A percentile compares a stretch with the other conserved stretches of the same genome.
Evolutionary conservation across 2,329 filamentous ascomycete species (phyloP).

Genomic region (Calonectria montana): DNA sequence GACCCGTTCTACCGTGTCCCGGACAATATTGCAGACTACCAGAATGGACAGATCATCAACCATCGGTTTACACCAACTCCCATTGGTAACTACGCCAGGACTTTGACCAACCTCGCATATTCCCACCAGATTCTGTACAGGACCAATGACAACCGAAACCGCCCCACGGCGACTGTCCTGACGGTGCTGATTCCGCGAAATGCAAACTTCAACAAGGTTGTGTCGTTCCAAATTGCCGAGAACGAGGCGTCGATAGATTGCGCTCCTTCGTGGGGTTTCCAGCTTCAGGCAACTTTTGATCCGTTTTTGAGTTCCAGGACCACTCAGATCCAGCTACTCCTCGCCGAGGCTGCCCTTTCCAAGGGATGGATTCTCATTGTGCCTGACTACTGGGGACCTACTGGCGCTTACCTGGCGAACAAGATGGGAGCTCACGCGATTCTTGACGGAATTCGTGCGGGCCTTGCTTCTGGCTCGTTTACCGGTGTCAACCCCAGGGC

Average conservation of each 20-base stretch:
- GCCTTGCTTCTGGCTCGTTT: slow-evolving; percentile 40
- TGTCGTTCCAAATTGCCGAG: slow-evolving; percentile 57
- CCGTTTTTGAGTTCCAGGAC: slow-evolving; percentile 51
- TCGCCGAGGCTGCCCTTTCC: slow-evolving; percentile 46
- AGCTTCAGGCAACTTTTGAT: slow-evolving; percentile 30
- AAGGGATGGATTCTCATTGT: slow-evolving; percentile 60
- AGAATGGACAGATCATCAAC: slow-evolving; percentile 36
- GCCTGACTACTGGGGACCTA: slow-evolving; percentile 59
- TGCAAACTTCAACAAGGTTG: slow-evolving; percentile 41
- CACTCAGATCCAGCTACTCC: slow-evolving; percentile 36
- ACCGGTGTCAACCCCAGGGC: slow-evolving; percentile 48
- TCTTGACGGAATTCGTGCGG: slow-evolving; percentile 57
- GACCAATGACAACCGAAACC: slow-evolving; percentile 49
- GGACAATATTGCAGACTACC: slow-evolving; percentile 16
- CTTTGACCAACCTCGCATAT: slow-evolving; percentile 29
- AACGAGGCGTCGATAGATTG: slow-evolving; percentile 53
- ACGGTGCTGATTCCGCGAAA: slow-evolving; percentile 53
- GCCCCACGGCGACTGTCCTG: slow-evolving; percentile 51
- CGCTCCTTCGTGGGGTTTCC: slow-evolving; percentile 42
- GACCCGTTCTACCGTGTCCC: slow-evolving; percentile 42
- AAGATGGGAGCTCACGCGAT: slow-evolving; percentile 54
- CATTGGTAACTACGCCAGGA: slow-evolving; percentile 33
- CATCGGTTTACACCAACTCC: slow-evolving; percentile 33
- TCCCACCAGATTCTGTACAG: slow-evolving; percentile 52
- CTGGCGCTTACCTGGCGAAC: slow-evolving; percentile 56